Conservation (phyloP, 331 rosid genomes). For the Acacia concinna region DNA sequence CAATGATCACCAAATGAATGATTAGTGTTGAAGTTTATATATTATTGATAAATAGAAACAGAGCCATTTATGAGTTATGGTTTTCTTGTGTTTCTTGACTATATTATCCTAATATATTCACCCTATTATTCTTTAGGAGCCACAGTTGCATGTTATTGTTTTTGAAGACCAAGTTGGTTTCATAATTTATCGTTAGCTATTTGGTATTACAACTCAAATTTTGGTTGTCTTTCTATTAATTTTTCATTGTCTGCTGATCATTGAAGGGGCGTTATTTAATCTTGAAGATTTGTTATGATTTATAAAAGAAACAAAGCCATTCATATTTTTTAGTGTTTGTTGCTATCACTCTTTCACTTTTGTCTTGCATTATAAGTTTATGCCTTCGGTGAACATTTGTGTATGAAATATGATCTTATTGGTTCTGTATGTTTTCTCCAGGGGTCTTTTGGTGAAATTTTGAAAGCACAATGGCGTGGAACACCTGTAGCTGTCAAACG, state of each 20-base stretch:
- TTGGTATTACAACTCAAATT: background rate
- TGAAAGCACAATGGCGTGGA: slow-evolving; percentile 95
- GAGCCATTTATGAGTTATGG: slow-evolving; percentile 1
- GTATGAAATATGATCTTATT: slow-evolving; percentile 22
- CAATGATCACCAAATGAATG: background rate
- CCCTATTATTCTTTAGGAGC: slow-evolving; percentile 7
- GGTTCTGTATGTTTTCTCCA: slow-evolving; percentile 40
- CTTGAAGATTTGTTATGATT: slow-evolving; percentile 4
- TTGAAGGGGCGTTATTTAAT: background rate
- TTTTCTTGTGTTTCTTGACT: background rate
- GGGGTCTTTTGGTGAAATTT: slow-evolving; percentile 99
- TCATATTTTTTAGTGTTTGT: slow-evolving; percentile 1
- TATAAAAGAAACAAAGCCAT: background rate
- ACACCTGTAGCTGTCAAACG: slow-evolving; percentile 98
- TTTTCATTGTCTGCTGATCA: slow-evolving; percentile 15
- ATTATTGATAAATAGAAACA: background rate
- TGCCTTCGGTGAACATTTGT: slow-evolving; percentile 8
- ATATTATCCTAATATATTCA: background rate
- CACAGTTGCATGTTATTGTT: background rate
- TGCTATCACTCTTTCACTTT: background rate
- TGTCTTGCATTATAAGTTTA: slow-evolving; percentile 16
- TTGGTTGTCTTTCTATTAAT: background rate
- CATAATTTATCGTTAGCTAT: background rate
- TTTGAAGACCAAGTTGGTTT: slow-evolving; percentile 4
- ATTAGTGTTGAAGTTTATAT: background rate